Base-by-base conservation (phyloP, 108 stramenopile genomes). In the Conticribra weissflogii region DNA sequence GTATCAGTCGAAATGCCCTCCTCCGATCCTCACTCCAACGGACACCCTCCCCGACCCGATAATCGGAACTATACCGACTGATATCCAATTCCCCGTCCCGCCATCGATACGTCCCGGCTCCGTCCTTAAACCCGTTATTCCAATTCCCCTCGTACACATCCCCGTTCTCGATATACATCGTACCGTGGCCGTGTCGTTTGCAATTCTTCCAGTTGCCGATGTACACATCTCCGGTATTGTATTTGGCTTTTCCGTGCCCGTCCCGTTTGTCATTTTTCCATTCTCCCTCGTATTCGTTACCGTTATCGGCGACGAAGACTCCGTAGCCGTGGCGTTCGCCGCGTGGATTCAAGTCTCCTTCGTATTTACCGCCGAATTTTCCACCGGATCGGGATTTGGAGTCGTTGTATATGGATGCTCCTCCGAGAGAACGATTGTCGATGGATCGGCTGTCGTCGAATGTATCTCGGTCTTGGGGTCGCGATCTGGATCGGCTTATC, bases 81-180 rank as follows among this genome's bases (percentile, higher is more conserved):
- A 83, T 58, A 70, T 83, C 82, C 7, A 83, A 28, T 64, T 79
- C 72, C n/a, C 78, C 82, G 47, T 83, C 82, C 51, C 74, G 70
- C 78, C 82, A 80, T 50, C 55, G 33, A 36, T 80, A 80, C 19
- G 63, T 76, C 24, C 82, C 82, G n/a, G 69, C 67, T 12, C 82
- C 82, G 71, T 79, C 68, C 50, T 79, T 79, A 34, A 79, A 70
- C 21, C 78, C 78, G 29, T 71, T 65, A 22, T 66, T 47, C 73
- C 74, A 83, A 2, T 48, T 44, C 1, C 82, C 82, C 28, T 76
- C 74, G 51, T 83, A 83, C 12, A 76, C 69, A 49, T 79, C 82
- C 7, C 82, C 82, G 54, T 80, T 76, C 31, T 75, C 79, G 33
- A 76, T 76, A 48, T 76, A 70, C 74, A 80, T 75, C 7, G 62